Conservation (phyloP, 1,284 basidiomycete species). For the Mycena citricolor region DNA sequence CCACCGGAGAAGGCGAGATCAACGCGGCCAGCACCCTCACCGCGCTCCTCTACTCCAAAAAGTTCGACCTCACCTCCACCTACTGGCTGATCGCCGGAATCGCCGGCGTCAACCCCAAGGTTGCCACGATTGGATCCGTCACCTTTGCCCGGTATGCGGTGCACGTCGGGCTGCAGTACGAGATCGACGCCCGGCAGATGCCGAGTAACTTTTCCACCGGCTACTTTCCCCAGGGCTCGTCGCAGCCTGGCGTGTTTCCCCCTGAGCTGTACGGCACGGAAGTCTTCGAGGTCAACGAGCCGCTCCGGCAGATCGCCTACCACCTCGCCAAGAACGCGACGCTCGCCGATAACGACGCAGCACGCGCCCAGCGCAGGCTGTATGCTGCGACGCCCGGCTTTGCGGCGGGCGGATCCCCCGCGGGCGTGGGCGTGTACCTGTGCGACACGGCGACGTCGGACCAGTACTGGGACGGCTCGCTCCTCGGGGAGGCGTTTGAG, state of each 20-base stretch:
- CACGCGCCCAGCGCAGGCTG: constrained; percentile 25
- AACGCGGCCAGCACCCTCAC: constrained; percentile 43
- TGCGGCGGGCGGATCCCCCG: constrained; percentile 28
- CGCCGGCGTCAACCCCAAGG: constrained; percentile 41
- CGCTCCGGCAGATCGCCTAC: constrained; percentile 37
- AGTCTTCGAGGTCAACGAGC: constrained; percentile 49
- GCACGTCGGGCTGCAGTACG: constrained; percentile 44
- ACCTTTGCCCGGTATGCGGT: constrained; percentile 45
- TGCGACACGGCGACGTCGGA: constrained; percentile 44
- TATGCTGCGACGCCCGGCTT: constrained; percentile 22
- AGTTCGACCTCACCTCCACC: constrained; percentile 42
- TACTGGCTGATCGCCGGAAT: constrained; percentile 50
- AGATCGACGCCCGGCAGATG: constrained; percentile 45
- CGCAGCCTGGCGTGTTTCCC: constrained; percentile 33
- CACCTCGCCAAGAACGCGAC: constrained; percentile 32
- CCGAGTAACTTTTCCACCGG: constrained; percentile 42
- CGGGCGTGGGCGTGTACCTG: constrained; percentile 35
- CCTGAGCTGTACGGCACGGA: constrained; percentile 45
- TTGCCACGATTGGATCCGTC: constrained; percentile 33
- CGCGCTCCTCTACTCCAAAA: constrained; percentile 34
- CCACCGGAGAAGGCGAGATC: constrained; percentile 39
- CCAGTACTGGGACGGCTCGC: constrained; percentile 41
- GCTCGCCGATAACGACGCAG: constrained; percentile 43
- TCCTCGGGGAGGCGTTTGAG: constrained; percentile 40
- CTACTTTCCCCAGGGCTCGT: constrained; percentile 38